Evolutionary conservation across 164 flowering plant species (phyloP), one percentile per base, ranked within the genome.

Genomic region (Santalum album): DNA sequence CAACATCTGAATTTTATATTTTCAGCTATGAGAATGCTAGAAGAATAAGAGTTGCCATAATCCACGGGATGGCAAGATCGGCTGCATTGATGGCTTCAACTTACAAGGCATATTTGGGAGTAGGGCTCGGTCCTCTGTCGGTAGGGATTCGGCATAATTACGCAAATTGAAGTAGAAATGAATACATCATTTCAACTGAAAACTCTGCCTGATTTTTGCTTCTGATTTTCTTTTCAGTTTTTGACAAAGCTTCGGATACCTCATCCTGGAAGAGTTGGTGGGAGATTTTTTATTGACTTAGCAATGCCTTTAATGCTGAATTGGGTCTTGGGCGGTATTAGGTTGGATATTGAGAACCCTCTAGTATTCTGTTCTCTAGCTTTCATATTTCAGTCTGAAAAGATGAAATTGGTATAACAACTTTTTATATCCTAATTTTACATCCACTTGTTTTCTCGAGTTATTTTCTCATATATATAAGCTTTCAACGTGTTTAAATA

Each of bases 311-410:
- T 82, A 25, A 84, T 85, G 94, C 68, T 92, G 34, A 75, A 64
- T 53, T 92, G 99, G 99, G 90, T 87, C 56, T 70, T 92, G 40
- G 88, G 99, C 54, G 96, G 96, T 62, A 84, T 89, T 72, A 90
- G 96, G 98, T 89, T 34, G 58, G 75, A 21, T 43, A 15, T 61
- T 34, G 22, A 26, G 19, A 25, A 27, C 7, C 32, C 15, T 4
- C 34, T 29, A 29, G 9, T 29, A 4, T 3, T 29, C 34, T 3
- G 15, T 11, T 15, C 42, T 3, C n/a, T n/a, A n/a, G n/a, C 14
- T 14, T 14, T 38, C 14, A 38, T 38, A 12, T 38, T 36, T 38
- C 16, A 38, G 3, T 9, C 14, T 9, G 42, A 12, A 32, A 32
- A n/a, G n/a, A n/a, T n/a, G n/a, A n/a, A n/a, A 32, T 6, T 32